Evolutionary conservation across 1,284 basidiomycete genomes (phyloP).

Genomic region (Fereydounia khargensis): DNA sequence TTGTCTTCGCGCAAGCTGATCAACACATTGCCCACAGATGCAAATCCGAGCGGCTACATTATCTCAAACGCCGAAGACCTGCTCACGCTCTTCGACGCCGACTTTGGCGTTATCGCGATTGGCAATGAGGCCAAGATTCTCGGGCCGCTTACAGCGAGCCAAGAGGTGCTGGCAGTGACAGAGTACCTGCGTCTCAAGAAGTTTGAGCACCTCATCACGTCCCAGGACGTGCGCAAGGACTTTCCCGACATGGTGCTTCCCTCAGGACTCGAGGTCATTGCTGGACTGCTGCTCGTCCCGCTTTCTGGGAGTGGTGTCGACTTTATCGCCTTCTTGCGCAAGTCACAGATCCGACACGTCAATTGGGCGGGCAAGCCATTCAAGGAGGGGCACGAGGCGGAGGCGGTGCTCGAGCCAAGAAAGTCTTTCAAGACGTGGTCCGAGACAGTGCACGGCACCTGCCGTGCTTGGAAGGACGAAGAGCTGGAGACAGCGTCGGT

Average conservation of each 20-base stretch:
- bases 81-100: slow-evolving; percentile 77
- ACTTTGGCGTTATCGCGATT: slow-evolving; percentile 79
- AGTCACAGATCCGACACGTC: slow-evolving; percentile 65
- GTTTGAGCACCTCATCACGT: slow-evolving; percentile 44
- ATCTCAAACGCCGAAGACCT: slow-evolving; percentile 83
- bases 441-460: slow-evolving; percentile 72
- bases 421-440: slow-evolving; percentile 66
- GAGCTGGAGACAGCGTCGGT: slow-evolving; percentile 83
- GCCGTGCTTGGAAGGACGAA: slow-evolving; percentile 78
- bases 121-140: slow-evolving; percentile 71
- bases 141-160: slow-evolving; percentile 75
- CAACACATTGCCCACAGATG: slow-evolving; percentile 72
- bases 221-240: slow-evolving; percentile 70
- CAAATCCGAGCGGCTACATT: slow-evolving; percentile 78
- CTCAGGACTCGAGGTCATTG: slow-evolving; percentile 70
- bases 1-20: slow-evolving; percentile 78
- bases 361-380: slow-evolving; percentile 64
- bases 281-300: slow-evolving; percentile 77
- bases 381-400: slow-evolving; percentile 60
- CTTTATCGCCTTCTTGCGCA: slow-evolving; percentile 78
- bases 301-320: slow-evolving; percentile 46
- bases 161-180: slow-evolving; percentile 77
- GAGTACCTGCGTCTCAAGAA: slow-evolving; percentile 79
- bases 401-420: slow-evolving; percentile 42
- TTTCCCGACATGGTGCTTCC: slow-evolving; percentile 74